These are phyloP conservation scores for Platanthera guangdongensis DNA, from an alignment of 106 monocot species.

Conservation along the genomic window DNA sequence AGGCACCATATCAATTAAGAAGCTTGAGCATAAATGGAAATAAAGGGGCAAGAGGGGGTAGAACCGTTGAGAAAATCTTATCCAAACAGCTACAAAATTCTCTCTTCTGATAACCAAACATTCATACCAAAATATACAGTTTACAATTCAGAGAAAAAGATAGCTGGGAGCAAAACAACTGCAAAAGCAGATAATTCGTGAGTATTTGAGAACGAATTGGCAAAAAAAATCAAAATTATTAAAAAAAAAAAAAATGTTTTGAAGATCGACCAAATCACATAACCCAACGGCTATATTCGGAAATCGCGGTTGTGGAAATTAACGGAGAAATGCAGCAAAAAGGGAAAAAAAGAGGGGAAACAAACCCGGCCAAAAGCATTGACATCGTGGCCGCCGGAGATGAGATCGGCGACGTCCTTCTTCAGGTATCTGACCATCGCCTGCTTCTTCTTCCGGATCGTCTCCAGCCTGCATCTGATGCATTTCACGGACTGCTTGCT, in stretches of 20 bases:
- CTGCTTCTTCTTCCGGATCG: conserved; percentile 65
- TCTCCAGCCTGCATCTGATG: conserved; percentile 41
- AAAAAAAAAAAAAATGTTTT: background rate
- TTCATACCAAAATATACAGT: too few relatives aligned
- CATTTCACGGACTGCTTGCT: conserved; percentile 76
- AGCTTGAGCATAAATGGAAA: too few relatives aligned
- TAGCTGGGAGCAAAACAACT: too few relatives aligned
- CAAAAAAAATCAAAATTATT: background rate
- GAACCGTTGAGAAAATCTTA: too few relatives aligned
- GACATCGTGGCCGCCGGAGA: conserved; percentile 37
- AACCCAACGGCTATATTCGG: background rate
- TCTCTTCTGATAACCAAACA: too few relatives aligned
- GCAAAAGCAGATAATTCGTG: too few relatives aligned
- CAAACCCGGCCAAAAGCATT: conserved; percentile 70
- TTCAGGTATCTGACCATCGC: conserved; percentile 51
- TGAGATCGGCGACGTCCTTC: conserved; percentile 75
- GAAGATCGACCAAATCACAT: background rate
- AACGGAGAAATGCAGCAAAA: background rate
- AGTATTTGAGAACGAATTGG: background rate
- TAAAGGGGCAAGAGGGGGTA: too few relatives aligned
- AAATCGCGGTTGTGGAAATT: background rate
- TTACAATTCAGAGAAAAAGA: too few relatives aligned
- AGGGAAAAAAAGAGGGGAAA: background rate
- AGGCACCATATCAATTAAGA: too few relatives aligned
- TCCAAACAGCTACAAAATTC: too few relatives aligned